A percentile compares a stretch with the other conserved stretches of the same genome.
These are phyloP conservation scores for Fusarium anthophilum DNA, from an alignment of 2,329 filamentous ascomycete species.

Conservation along the genomic window DNA sequence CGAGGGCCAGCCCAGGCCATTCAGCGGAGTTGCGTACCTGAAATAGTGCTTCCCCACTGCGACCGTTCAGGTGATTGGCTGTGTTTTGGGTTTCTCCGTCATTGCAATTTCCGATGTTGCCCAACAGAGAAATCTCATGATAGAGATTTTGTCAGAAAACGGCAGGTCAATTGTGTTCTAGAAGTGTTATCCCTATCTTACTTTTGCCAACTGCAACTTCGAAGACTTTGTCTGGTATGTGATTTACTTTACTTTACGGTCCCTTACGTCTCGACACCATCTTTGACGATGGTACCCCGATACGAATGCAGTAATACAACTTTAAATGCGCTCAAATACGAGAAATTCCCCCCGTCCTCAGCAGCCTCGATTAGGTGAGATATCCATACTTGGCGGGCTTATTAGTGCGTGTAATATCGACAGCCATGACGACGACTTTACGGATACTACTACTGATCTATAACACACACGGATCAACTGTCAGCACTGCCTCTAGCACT, in stretches of 20 bases:
- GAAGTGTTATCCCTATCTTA: not conserved
- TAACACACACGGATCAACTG: constrained; percentile 3
- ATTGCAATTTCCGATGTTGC: constrained; percentile 37
- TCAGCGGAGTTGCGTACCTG: constrained; percentile 32
- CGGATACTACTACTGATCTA: no score
- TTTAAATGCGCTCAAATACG: constrained; percentile 12
- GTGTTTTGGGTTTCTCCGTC: constrained; percentile 26
- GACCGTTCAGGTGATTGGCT: constrained; percentile 13
- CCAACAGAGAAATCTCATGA: not conserved
- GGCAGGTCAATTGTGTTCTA: constrained; percentile 11
- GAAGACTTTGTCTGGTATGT: not conserved
- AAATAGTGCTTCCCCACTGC: not conserved
- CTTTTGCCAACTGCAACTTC: not conserved
- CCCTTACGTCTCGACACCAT: not conserved
- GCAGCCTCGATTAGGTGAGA: not conserved
- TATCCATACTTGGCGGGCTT: constrained; percentile 1
- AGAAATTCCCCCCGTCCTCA: not conserved
- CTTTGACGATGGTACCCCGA: not conserved
- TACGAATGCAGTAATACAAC: constrained; percentile 9
- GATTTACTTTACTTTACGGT: not conserved
- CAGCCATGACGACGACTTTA: constrained; percentile 14
- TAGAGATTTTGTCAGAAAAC: constrained; percentile 13
- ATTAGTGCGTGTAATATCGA: constrained; percentile 6
- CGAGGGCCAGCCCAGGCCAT: not conserved
- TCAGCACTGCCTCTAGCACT: not conserved